These are phyloP conservation scores for Sugiyamaella mastotermitis DNA, from an alignment of 805 yeast genomes.

Conservation along the genomic window DNA sequence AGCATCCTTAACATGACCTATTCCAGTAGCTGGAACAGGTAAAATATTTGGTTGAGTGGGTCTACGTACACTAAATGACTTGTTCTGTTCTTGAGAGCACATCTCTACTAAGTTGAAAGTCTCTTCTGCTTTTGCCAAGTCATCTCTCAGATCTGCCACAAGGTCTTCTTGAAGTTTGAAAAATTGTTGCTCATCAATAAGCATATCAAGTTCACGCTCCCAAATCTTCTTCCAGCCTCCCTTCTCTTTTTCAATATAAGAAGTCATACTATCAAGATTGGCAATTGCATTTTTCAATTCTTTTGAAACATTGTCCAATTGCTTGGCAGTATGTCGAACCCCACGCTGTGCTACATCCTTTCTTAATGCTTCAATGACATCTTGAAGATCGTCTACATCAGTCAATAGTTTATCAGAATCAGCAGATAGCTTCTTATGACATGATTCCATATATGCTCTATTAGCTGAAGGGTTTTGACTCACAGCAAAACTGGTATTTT, in stretches of 20 bases:
- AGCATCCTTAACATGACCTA: conserved; percentile 46
- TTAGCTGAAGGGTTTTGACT: conserved; percentile 22
- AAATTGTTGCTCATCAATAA: conserved; percentile 91
- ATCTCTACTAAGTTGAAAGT: conserved; percentile 77
- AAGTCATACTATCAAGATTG: conserved; percentile 48
- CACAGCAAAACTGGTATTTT: conserved; percentile 9
- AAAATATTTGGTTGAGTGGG: conserved; percentile 31
- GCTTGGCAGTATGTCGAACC: conserved; percentile 70
- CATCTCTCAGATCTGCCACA: conserved; percentile 71
- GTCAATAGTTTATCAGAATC: conserved; percentile 72
- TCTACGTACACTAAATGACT: conserved; percentile 31
- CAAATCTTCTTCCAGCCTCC: conserved; percentile 86
- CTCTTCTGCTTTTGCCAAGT: conserved; percentile 70
- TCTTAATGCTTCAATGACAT: conserved; percentile 79
- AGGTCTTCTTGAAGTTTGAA: conserved; percentile 86
- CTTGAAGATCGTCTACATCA: conserved; percentile 86
- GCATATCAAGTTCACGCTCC: conserved; percentile 85
- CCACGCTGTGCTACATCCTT: conserved; percentile 91
- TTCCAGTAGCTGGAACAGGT: conserved; percentile 26
- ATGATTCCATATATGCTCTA: conserved; percentile 62
- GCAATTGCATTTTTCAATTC: conserved; percentile 57
- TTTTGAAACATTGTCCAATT: conserved; percentile 56
- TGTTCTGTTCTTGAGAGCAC: conserved; percentile 72
- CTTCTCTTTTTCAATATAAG: conserved; percentile 62
- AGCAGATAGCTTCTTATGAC: conserved; percentile 65